Evolutionary conservation across 805 yeast species (phyloP), one percentile per base, ranked within the genome.

Genomic region (Metschnikowia drakensbergensis): DNA sequence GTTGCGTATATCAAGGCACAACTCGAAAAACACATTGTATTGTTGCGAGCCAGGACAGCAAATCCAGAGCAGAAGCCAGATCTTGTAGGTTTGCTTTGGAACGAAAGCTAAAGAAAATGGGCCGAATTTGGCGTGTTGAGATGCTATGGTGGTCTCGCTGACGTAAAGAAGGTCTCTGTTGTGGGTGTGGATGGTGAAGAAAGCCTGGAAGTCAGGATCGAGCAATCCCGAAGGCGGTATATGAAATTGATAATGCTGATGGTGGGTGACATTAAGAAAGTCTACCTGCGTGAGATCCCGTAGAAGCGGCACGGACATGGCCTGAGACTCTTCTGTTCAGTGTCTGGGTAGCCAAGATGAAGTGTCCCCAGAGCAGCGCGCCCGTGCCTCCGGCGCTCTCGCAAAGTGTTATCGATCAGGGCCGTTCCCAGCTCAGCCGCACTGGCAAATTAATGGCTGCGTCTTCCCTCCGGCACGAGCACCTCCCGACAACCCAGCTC

Each of bases 71-170:
- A 37, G 38, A n/a, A 54, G 34, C 6, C 40, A 32, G 25, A 47
- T 25, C 6, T 26, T 36, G 36, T 17, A 47, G 9, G 31, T 37
- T 9, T 37, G 38, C 11, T 33, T 43, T 3, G 47, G 46, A 7
- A 48, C 10, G 3, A 37, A 44, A 1, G 74, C 73, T 4, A 71
- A 39, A 9, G 60, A 43, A 3, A 69, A 45, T 7, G 53, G 55
- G n/a, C 61, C 59, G 46, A 68, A 71, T 36, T 58, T 53, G 9
- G 71, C 71, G 37, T 55, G 56, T 57, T 58, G 45, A 45, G 52
- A 55, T 11, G 48, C 45, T 4, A 36, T 30, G 1, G 59, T 49
- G 5, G 65, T 56, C 49, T 70, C 75, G 49, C 74, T 69, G 28
- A 71, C 58, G 48, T 68, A 68, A 3, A 68, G 42, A 42, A 67